Conservation (phyloP, 2,329 filamentous ascomycete genomes). For the Alternaria novae-zelandiae region DNA sequence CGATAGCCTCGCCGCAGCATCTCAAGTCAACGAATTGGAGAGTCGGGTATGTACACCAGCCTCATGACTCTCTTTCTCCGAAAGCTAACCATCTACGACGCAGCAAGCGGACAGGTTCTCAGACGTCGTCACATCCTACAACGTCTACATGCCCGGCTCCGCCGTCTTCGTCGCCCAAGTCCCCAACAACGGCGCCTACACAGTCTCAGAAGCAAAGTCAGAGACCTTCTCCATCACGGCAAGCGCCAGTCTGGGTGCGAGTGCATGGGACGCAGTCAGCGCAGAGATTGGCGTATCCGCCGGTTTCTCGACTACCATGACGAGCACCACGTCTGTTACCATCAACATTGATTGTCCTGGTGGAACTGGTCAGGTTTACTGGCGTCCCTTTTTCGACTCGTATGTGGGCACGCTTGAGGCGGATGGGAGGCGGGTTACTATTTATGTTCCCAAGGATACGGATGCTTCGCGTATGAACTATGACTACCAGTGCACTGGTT, state of each 20-base stretch:
- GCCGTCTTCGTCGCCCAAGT: background rate
- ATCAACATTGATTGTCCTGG: background rate
- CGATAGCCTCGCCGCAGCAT: background rate
- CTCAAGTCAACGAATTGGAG: background rate
- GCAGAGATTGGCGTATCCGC: background rate
- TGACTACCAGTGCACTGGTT: constrained; percentile 4
- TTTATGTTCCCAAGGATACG: background rate
- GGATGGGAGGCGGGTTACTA: background rate
- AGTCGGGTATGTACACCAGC: background rate
- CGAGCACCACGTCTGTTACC: background rate
- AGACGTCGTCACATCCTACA: background rate
- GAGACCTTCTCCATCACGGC: background rate
- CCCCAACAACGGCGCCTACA: background rate
- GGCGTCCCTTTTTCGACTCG: background rate
- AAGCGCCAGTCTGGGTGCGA: background rate
- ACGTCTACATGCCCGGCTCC: background rate
- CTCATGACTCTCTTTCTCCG: background rate
- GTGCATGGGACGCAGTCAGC: background rate
- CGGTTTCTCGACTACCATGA: background rate
- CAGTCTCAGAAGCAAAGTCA: background rate
- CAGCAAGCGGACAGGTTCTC: background rate
- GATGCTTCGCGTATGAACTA: constrained; percentile 1
- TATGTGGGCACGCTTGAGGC: background rate
- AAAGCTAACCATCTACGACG: background rate
- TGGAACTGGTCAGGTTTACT: background rate